Evolutionary conservation across 257 asterid species (phyloP).

Genomic region (Echites panduratus): DNA sequence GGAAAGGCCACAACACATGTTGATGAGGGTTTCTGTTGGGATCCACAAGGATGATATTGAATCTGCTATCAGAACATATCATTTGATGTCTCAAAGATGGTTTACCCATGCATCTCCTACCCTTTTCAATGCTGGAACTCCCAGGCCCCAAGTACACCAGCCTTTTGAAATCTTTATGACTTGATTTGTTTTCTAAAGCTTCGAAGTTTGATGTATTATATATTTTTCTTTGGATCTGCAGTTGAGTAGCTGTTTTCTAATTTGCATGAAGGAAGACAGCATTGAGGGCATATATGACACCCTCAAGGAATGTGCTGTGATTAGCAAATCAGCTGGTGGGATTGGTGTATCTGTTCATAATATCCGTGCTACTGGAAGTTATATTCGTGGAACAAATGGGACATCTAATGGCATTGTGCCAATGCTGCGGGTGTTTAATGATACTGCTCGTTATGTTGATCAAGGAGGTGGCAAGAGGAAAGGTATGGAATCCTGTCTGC

Average conservation of each 20-base stretch:
- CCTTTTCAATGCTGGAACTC: conserved; percentile 94
- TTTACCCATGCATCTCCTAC: conserved; percentile 99
- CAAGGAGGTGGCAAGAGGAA: conserved; percentile 99
- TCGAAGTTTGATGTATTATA: not conserved
- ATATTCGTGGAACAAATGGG: conserved; percentile 96
- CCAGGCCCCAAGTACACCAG: conserved; percentile 77
- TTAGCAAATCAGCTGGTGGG: conserved; percentile 99
- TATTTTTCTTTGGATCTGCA: conserved; percentile 19
- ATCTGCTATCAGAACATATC: conserved; percentile 72
- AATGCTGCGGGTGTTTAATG: conserved; percentile 91
- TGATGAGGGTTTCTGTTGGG: conserved; percentile 96
- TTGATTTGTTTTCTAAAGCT: no score
- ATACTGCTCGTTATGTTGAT: conserved; percentile 93
- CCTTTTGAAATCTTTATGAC: not conserved
- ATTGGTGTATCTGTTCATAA: conserved; percentile 88
- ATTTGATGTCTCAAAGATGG: conserved; percentile 89
- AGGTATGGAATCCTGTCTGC: conserved; percentile 32
- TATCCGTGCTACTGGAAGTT: conserved; percentile 96
- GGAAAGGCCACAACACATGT: conserved; percentile 98
- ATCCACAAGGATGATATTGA: conserved; percentile 82
- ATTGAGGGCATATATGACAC: conserved; percentile 97
- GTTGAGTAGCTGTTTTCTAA: conserved; percentile 95
- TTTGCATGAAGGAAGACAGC: conserved; percentile 98
- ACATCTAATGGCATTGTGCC: conserved; percentile 96
- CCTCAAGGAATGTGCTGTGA: conserved; percentile 92